These are phyloP conservation scores for Colletotrichum graminicola DNA, from an alignment of 2,329 filamentous ascomycete genomes.

Conservation along the genomic window DNA sequence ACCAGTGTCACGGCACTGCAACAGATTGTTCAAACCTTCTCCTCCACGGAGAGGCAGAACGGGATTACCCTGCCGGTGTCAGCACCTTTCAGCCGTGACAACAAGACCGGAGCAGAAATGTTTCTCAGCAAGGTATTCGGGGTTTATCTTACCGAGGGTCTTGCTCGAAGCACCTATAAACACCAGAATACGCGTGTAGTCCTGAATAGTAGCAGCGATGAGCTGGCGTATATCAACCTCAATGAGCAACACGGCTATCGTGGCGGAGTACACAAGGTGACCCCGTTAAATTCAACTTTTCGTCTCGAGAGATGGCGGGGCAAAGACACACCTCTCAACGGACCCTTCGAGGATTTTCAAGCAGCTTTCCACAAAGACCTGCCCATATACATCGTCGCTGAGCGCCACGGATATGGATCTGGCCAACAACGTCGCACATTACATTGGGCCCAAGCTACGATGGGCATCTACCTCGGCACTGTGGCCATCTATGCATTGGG, in stretches of 20 bases:
- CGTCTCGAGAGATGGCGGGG: no score
- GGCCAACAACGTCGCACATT: neutral
- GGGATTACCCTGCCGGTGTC: neutral
- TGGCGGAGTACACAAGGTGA: no score
- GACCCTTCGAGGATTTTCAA: neutral
- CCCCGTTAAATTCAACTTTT: no score
- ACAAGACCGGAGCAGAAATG: neutral
- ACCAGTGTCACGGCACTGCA: neutral
- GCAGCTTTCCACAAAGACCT: neutral
- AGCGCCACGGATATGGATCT: conserved; percentile 19
- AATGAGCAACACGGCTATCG: conserved; percentile 13
- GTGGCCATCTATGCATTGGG: neutral
- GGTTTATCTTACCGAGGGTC: conserved; percentile 3
- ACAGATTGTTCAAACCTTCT: neutral
- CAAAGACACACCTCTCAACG: no score
- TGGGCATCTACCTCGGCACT: conserved; percentile 17
- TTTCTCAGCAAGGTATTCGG: conserved; percentile 24
- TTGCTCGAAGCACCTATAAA: neutral
- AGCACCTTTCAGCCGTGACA: neutral
- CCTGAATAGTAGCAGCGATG: neutral
- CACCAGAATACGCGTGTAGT: neutral
- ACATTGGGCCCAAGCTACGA: neutral
- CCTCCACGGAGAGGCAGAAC: neutral
- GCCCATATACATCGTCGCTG: neutral
- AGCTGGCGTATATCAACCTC: neutral